Base-by-base conservation (phyloP, 2,329 filamentous ascomycete genomes). In the Arthrobotrys musiformis region DNA sequence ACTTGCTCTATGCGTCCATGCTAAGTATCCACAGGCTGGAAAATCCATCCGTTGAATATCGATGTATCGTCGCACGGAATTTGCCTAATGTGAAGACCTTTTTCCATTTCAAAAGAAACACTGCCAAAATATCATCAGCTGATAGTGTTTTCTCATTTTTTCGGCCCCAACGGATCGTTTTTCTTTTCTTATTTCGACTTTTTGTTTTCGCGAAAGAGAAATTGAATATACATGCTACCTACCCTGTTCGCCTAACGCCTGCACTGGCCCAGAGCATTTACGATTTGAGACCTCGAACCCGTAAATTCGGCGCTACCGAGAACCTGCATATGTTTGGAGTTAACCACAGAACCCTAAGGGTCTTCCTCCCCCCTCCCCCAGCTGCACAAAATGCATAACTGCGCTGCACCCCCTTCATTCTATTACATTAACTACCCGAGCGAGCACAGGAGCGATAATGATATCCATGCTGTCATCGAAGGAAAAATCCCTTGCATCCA, bases 391-490 rank as follows among this genome's bases (percentile, higher is more conserved):
- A 76, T 76, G 64, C 72, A 76, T 76, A 76, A 76, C 46, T 70
- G 64, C 28, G 48, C 68, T 70, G 56, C 56, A 44, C 72, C 63
- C 58, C 48, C 56, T 70, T 62, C 58, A 28, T 58, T 61, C 46
- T 40, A 54, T 52, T 26, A 42, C 35, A 48, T 58, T 46, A 17
- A 44, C 30, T 52, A 42, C 54, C 70, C 44, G 62, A 30, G 35
- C 19, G 11, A 37, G 22, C 28, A 50, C 63, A 63, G 58, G 56
- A 70, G 42, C 22, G 42, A 76, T 44, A 64, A 61, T 76, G 72
- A 62, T 40, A 35, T 69, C 58, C 64, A 76, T 76, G 72, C 42
- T 76, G 72, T 76, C 72, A 76, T 76, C 33, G 58, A 64, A 58
- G 46, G 54, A 58, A 24, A 30, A 24, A 63, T 70, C 60, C 72